Evolutionary conservation across 495 filamentous ascomycete genomes (phyloP).

Genomic region (Cairneyella variabilis): DNA sequence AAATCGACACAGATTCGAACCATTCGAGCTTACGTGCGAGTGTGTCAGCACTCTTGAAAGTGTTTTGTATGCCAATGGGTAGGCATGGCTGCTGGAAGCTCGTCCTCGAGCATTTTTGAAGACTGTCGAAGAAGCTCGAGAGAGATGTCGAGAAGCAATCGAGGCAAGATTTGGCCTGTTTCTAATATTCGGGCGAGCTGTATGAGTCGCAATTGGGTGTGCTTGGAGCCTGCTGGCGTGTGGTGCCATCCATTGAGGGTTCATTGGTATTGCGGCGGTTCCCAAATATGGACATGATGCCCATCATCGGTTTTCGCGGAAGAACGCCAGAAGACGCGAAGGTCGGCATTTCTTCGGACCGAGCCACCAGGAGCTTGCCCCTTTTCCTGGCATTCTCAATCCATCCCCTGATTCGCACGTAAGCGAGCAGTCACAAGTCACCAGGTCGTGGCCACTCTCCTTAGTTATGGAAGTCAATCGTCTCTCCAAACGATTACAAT

Average conservation of each 20-base stretch:
- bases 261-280: conserved; percentile 10
- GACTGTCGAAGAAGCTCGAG: neutral
- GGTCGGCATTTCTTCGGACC: too few species aligned
- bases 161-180: neutral
- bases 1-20: neutral
- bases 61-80: neutral
- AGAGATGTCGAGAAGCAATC: neutral
- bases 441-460: too few species aligned
- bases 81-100: neutral
- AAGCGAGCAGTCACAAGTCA: too few species aligned
- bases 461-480: too few species aligned
- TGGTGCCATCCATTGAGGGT: conserved; percentile 12
- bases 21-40: neutral
- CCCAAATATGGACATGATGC: too few species aligned
- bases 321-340: too few species aligned
- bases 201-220: neutral
- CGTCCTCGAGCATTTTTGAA: neutral
- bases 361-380: too few species aligned
- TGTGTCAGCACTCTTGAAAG: neutral
- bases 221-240: conserved; percentile 1
- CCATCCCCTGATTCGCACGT: too few species aligned
- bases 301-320: too few species aligned
- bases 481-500: too few species aligned
- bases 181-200: neutral
- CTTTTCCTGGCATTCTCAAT: too few species aligned